Conservation (phyloP, 2,329 filamentous ascomycete genomes). For the Chaetomiaceae sp. region DNA sequence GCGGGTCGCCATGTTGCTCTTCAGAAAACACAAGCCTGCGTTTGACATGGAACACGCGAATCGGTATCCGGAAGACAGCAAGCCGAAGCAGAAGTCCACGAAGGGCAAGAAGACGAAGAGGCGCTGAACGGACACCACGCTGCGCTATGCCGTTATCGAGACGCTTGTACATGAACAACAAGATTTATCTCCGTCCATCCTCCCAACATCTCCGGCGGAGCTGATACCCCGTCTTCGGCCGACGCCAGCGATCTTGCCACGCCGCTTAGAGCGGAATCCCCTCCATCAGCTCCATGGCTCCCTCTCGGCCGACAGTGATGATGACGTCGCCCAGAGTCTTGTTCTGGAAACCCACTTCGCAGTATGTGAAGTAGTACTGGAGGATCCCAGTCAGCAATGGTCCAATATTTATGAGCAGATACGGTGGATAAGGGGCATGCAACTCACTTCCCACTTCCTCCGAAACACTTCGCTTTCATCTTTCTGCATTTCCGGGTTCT, state of each 20-base stretch:
- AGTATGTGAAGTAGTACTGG: slow-evolving; percentile 69
- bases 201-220: too few relatives aligned
- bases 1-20: slow-evolving; percentile 82
- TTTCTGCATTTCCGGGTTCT: slow-evolving; percentile 54
- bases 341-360: slow-evolving; percentile 65
- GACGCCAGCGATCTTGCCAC: neutral
- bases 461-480: slow-evolving; percentile 61
- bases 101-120: slow-evolving; percentile 37
- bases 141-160: neutral
- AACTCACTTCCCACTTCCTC: slow-evolving; percentile 61
- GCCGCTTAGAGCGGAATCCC: slow-evolving; percentile 54
- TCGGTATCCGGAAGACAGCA: slow-evolving; percentile 46
- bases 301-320: slow-evolving; percentile 61
- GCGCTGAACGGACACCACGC: slow-evolving; percentile 22
- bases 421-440: neutral
- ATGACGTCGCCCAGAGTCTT: slow-evolving; percentile 69
- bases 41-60: slow-evolving; percentile 78
- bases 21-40: slow-evolving; percentile 71
- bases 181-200: too few relatives aligned
- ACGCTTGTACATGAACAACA: too few relatives aligned
- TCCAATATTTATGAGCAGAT: too few relatives aligned
- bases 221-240: too few relatives aligned
- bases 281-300: slow-evolving; percentile 62
- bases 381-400: neutral
- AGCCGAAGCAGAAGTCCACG: slow-evolving; percentile 31